Conservation (phyloP, 2,329 filamentous ascomycete genomes). For the Ophioceras dolichostomum region DNA sequence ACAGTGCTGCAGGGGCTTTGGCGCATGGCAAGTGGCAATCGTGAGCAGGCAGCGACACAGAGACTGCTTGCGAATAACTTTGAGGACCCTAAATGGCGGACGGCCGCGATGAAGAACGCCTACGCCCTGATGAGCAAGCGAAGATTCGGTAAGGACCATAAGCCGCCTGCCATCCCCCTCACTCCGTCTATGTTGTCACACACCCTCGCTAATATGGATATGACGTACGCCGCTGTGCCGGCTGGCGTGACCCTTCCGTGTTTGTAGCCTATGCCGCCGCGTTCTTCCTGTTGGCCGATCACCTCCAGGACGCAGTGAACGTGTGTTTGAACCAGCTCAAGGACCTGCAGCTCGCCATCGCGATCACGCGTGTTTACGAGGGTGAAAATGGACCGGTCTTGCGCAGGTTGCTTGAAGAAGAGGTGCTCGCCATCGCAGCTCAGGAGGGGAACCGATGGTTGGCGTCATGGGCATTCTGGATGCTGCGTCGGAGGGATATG, state of each 20-base stretch:
- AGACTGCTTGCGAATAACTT: constrained; percentile 86
- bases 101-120: constrained; percentile 85
- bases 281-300: constrained; percentile 86
- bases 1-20: constrained; percentile 80
- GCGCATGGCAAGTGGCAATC: constrained; percentile 86
- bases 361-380: constrained; percentile 78
- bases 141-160: constrained; percentile 63
- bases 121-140: constrained; percentile 88
- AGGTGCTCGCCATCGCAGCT: constrained; percentile 64
- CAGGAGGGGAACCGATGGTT: constrained; percentile 84
- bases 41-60: constrained; percentile 71
- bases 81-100: constrained; percentile 73
- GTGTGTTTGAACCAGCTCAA: constrained; percentile 79
- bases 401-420: constrained; percentile 62
- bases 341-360: constrained; percentile 81
- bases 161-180: background rate
- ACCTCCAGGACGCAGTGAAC: constrained; percentile 71
- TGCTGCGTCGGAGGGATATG: constrained; percentile 70
- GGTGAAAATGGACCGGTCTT: constrained; percentile 70
- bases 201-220: too few relatives aligned
- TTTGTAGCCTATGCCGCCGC: constrained; percentile 75
- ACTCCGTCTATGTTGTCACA: too few relatives aligned
- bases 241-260: too few relatives aligned
- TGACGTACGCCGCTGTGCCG: too few relatives aligned
- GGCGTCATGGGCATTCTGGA: constrained; percentile 91